Conservation (phyloP, 2,329 filamentous ascomycete species). For the Metarhizium sp. region DNA sequence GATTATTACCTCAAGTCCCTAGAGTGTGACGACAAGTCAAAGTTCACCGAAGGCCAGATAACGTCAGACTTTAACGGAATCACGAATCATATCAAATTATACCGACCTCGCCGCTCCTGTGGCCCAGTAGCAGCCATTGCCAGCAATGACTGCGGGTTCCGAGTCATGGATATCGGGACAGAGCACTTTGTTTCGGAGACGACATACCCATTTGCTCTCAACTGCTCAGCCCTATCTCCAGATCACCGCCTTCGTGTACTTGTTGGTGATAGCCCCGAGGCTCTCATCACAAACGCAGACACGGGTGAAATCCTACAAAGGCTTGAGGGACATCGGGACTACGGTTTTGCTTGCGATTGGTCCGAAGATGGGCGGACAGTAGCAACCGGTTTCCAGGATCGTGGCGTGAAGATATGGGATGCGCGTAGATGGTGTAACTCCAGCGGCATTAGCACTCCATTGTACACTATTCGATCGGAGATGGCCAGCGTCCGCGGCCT, state of each 20-base stretch:
- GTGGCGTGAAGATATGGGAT: conserved; percentile 65
- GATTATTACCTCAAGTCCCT: conserved; percentile 42
- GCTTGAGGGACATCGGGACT: conserved; percentile 58
- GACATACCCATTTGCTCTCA: conserved; percentile 53
- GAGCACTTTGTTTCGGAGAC: conserved; percentile 47
- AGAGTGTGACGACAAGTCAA: conserved; percentile 26
- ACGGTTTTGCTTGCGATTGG: conserved; percentile 72
- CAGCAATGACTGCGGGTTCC: conserved; percentile 52
- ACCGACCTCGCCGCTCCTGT: conserved; percentile 41
- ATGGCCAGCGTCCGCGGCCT: conserved; percentile 62
- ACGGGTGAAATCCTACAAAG: conserved; percentile 47
- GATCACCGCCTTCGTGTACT: conserved; percentile 62
- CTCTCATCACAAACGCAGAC: conserved; percentile 61
- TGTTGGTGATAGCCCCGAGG: conserved; percentile 59
- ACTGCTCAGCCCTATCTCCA: conserved; percentile 64
- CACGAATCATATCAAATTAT: conserved; percentile 55
- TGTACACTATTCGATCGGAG: conserved; percentile 50
- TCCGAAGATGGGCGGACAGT: conserved; percentile 67
- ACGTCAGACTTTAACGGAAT: conserved; percentile 44
- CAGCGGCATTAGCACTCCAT: conserved; percentile 34
- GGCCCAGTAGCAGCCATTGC: conserved; percentile 49
- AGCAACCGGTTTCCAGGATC: conserved; percentile 71
- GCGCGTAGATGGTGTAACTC: conserved; percentile 56
- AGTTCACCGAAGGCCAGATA: conserved; percentile 34
- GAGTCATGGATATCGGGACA: conserved; percentile 48